Base-by-base conservation (phyloP, 352 stramenopile genomes). In the Phytophthora europaea region DNA sequence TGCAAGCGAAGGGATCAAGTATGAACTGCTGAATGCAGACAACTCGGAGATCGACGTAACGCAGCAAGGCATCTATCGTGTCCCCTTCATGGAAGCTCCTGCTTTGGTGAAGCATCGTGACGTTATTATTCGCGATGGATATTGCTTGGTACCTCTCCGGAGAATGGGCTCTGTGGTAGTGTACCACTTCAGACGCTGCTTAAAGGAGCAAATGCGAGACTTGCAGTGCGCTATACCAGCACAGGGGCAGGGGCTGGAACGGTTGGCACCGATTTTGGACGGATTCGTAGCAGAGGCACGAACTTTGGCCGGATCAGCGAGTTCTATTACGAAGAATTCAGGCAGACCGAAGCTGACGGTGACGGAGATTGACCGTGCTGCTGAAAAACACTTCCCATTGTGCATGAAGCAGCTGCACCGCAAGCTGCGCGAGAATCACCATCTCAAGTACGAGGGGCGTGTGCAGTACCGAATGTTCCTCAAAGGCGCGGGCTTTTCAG, bases 381-480 rank as follows among this genome's bases (percentile, higher is more conserved):
- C 80, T 5, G 73, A 80, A 8, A 80, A 73, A 22, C 82, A 91
- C 45, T 93, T 96, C 61, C 91, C 91, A 23, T 79, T 95, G 23
- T 97, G 91, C 57, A 96, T 96, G 91, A 76, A 80, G 54, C 75
- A 88, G 7, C 54, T 97, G 33, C 88, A 95, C 65, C 75, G 75
- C 54, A 93, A 93, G 48, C 53, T 97, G 9, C 82, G 86, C 18
- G 71, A 85, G 63, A 84, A 92, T 48, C 84, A 95, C 64, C 90
- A 97, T 70, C 81, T 97, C 47, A 97, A 96, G 65, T 97, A 94
- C 59, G 87, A 95, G 57, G 91, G 89, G 3, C 87, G 91, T 2
- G 75, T 95, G 51, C 91, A 97, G 71, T 94, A 94, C 51, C 80
- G 87, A 22, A 72, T 95, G 58, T 97, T 97, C 50, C 85, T 97